A percentile compares a stretch with the other conserved stretches of the same genome.
These are phyloP conservation scores for Calendula officinalis DNA, from an alignment of 129 eudicot species.

Conservation along the genomic window DNA sequence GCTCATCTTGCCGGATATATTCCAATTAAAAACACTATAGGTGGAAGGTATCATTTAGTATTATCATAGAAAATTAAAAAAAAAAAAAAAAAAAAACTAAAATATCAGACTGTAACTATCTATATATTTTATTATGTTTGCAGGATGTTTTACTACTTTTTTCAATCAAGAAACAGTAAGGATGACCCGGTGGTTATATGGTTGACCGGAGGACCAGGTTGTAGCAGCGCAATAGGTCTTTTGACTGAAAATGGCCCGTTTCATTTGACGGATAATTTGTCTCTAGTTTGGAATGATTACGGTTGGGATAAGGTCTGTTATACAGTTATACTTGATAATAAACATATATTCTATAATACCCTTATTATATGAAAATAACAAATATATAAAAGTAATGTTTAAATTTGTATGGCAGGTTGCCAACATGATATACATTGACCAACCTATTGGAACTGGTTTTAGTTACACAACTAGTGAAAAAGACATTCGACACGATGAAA, in stretches of 20 bases:
- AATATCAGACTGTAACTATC: background rate
- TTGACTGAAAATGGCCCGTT: conserved; percentile 65
- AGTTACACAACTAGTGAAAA: conserved; percentile 54
- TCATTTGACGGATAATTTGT: conserved; percentile 41
- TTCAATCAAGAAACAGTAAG: conserved; percentile 53
- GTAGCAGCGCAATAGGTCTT: conserved; percentile 65
- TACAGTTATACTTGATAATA: background rate
- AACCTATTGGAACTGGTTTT: conserved; percentile 90
- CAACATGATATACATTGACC: conserved; percentile 69
- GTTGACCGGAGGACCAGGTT: conserved; percentile 80
- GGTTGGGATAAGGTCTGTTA: conserved; percentile 65
- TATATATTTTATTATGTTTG: conserved; percentile 11
- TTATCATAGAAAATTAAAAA: conserved; percentile 2
- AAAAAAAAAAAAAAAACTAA: background rate
- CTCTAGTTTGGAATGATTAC: conserved; percentile 56
- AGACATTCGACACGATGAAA: conserved; percentile 66
- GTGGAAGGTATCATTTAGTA: conserved; percentile 49
- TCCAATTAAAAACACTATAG: conserved; percentile 47
- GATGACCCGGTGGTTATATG: conserved; percentile 65
- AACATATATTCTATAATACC: background rate
- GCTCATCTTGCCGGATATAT: conserved; percentile 81
- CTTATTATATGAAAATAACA: background rate
- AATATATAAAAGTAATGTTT: background rate
- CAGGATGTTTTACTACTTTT: conserved; percentile 73
- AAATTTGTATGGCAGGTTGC: conserved; percentile 45